Evolutionary conservation across 2,329 filamentous ascomycete species (phyloP).

Genomic region (Chaetomium olivaceum): DNA sequence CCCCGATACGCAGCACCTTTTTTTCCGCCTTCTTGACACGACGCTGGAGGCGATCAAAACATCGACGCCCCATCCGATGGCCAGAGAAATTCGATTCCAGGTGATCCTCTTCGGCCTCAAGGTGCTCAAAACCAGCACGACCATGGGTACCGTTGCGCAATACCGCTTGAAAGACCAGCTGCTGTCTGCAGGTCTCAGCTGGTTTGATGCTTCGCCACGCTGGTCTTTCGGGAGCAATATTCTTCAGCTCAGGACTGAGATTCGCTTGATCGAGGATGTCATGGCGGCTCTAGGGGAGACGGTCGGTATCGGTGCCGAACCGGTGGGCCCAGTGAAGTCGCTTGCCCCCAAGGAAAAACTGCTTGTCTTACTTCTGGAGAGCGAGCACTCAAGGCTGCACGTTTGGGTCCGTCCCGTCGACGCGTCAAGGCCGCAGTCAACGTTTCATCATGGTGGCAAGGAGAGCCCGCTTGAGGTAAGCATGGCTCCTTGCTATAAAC

Average conservation of each 20-base stretch:
- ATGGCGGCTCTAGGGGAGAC: conserved; percentile 65
- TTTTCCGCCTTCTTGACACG: conserved; percentile 75
- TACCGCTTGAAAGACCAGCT: conserved; percentile 89
- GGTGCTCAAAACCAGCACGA: conserved; percentile 72
- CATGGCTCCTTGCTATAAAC: not conserved
- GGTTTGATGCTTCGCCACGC: conserved; percentile 80
- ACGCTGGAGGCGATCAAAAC: conserved; percentile 74
- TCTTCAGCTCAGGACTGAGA: conserved; percentile 90
- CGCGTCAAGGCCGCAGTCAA: conserved; percentile 46
- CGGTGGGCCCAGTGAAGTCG: conserved; percentile 59
- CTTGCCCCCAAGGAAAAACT: conserved; percentile 80
- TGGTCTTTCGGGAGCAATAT: conserved; percentile 97
- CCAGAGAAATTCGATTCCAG: conserved; percentile 88
- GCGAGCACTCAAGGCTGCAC: conserved; percentile 76
- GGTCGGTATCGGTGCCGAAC: conserved; percentile 57
- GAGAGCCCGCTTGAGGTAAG: conserved; percentile 43
- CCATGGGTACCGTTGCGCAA: conserved; percentile 62
- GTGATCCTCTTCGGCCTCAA: conserved; percentile 79
- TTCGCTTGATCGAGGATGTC: conserved; percentile 77
- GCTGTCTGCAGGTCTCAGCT: conserved; percentile 79
- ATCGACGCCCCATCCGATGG: conserved; percentile 77
- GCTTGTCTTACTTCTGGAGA: conserved; percentile 76
- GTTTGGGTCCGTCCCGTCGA: conserved; percentile 88
- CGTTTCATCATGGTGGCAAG: conserved; percentile 45
- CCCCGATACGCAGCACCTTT: conserved; percentile 76